These are phyloP conservation scores for Globisporangium perplexum DNA, from an alignment of 352 stramenopile genomes.

Conservation along the genomic window DNA sequence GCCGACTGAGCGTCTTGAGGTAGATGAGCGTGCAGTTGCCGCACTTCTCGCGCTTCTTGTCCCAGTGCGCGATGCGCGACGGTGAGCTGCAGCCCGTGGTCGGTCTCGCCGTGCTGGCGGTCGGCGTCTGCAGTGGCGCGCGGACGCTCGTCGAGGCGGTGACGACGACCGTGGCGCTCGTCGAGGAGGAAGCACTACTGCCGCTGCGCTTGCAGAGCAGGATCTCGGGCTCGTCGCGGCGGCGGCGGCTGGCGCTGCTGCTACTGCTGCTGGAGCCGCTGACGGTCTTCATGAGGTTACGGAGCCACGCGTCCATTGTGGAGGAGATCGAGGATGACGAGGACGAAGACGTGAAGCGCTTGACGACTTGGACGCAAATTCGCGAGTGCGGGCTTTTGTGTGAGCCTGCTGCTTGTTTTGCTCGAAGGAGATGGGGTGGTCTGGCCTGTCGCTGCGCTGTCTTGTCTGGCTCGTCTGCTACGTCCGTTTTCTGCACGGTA, in stretches of 20 bases:
- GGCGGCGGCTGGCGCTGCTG: no score
- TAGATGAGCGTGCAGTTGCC: conserved; percentile 82
- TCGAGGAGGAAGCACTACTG: no score
- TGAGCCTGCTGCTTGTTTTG: no score
- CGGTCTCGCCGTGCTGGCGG: no score
- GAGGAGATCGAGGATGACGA: neutral
- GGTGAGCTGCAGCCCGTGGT: conserved; percentile 3
- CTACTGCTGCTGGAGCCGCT: conserved; percentile 4
- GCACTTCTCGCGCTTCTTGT: conserved; percentile 85
- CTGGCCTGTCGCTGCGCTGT: no score
- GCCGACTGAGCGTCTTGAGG: conserved; percentile 76
- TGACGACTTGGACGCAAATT: conserved; percentile 29
- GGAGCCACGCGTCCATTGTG: conserved; percentile 40
- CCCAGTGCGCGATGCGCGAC: conserved; percentile 60
- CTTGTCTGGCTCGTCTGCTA: conserved; percentile 2
- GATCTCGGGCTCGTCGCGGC: conserved; percentile 21
- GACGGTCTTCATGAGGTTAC: conserved; percentile 17
- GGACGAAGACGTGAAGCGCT: neutral
- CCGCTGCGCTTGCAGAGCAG: conserved; percentile 15
- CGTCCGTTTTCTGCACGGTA: neutral
- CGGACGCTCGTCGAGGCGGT: neutral
- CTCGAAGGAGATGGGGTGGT: no score
- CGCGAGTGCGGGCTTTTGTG: conserved; percentile 23
- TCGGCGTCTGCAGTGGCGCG: neutral
- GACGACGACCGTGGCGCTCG: neutral